phyloP scores from a whole-genome alignment of 768 basidiomycete species.

The Mycena crocata region DNA sequence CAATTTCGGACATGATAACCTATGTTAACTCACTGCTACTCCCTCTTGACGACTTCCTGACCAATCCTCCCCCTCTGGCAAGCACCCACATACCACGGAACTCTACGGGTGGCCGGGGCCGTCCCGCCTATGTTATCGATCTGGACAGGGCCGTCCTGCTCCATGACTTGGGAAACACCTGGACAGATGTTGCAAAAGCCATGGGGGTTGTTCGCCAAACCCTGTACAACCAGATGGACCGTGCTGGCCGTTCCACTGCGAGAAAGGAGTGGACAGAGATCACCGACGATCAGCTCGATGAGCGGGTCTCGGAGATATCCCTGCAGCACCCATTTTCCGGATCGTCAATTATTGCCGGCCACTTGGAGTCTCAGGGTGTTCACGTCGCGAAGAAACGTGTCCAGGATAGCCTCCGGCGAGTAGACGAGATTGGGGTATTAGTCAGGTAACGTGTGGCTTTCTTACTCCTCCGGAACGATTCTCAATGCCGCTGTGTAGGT shows the following conservation, averaged over 20 bases:
- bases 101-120: constrained; percentile 19
- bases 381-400: background rate
- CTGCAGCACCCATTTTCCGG: background rate
- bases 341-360: background rate
- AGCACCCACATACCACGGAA: background rate
- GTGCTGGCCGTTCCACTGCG: background rate
- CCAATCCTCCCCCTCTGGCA: background rate
- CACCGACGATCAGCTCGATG: background rate
- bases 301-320: constrained; percentile 3
- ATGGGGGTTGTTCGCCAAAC: constrained; percentile 19
- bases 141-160: constrained; percentile 7
- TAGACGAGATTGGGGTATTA: background rate
- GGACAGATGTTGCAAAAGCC: constrained; percentile 13
- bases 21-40: background rate
- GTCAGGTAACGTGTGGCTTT: background rate
- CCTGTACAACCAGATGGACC: constrained; percentile 13
- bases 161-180: constrained; percentile 28
- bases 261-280: background rate
- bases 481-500: background rate
- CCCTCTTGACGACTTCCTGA: background rate
- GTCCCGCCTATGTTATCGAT: constrained; percentile 28
- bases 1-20: background rate
- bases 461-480: background rate
- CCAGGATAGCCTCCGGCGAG: constrained; percentile 6
- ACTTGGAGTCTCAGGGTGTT: background rate